These are phyloP conservation scores for Trichophyton mentagrophytes DNA, from an alignment of 2,329 filamentous ascomycete species.

Conservation along the genomic window DNA sequence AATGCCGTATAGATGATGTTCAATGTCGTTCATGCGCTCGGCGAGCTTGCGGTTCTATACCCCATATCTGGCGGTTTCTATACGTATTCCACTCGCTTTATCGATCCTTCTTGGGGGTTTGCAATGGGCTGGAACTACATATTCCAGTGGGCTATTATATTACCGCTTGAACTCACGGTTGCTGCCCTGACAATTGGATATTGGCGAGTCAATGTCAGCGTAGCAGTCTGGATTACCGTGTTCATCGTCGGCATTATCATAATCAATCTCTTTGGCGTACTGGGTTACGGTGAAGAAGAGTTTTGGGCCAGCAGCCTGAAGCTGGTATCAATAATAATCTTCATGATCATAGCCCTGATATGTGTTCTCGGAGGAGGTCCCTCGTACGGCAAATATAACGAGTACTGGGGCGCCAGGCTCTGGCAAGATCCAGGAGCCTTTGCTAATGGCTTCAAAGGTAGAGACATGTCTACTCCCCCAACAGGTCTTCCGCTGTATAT, in stretches of 20 bases:
- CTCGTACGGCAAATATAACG: slow-evolving; percentile 20
- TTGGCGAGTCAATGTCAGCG: slow-evolving; percentile 40
- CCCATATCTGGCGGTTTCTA: slow-evolving; percentile 52
- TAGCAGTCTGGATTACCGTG: slow-evolving; percentile 48
- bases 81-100: slow-evolving; percentile 48
- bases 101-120: slow-evolving; percentile 46
- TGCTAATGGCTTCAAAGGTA: slow-evolving; percentile 32
- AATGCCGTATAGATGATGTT: slow-evolving; percentile 39
- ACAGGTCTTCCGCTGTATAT: too few relatives aligned
- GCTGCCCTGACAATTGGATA: slow-evolving; percentile 67
- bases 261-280: slow-evolving; percentile 75
- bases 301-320: slow-evolving; percentile 73
- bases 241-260: slow-evolving; percentile 58
- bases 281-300: slow-evolving; percentile 72
- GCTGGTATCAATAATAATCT: slow-evolving; percentile 66
- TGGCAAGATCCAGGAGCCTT: slow-evolving; percentile 37
- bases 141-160: slow-evolving; percentile 66
- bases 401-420: slow-evolving; percentile 24
- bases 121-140: slow-evolving; percentile 49
- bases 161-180: slow-evolving; percentile 72
- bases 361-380: slow-evolving; percentile 34
- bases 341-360: slow-evolving; percentile 74
- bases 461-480: not conserved
- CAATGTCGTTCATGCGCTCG: slow-evolving; percentile 47
- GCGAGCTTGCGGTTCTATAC: slow-evolving; percentile 49